phyloP scores from a whole-genome alignment of 495 filamentous ascomycete genomes.

The Xylaria flabelliformis region DNA sequence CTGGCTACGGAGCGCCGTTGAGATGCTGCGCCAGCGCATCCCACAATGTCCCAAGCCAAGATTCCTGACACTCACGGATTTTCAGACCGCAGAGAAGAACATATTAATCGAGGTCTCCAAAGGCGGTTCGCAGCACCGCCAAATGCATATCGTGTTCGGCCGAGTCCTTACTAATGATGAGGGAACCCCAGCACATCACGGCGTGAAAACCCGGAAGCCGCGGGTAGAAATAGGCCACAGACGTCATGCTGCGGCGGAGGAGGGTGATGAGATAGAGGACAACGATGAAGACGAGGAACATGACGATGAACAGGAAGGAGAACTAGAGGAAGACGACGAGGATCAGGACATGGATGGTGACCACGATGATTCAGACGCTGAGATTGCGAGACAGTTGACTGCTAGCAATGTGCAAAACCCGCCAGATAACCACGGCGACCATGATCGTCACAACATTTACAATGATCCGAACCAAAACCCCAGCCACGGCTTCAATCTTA shows the following conservation, averaged over 20 bases:
- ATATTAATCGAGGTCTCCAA: slow-evolving; percentile 34
- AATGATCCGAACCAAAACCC: neutral
- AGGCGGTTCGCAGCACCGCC: slow-evolving; percentile 20
- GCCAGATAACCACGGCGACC: neutral
- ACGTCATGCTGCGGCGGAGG: neutral
- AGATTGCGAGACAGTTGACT: slow-evolving; percentile 27
- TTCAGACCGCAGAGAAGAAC: slow-evolving; percentile 41
- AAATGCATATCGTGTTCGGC: slow-evolving; percentile 25
- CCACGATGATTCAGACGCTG: slow-evolving; percentile 20
- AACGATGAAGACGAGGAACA: neutral
- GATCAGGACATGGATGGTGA: slow-evolving; percentile 27
- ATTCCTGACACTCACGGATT: slow-evolving; percentile 39
- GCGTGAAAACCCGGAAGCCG: slow-evolving; percentile 12
- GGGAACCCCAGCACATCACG: slow-evolving; percentile 13
- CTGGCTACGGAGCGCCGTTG: slow-evolving; percentile 39
- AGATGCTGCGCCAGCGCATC: slow-evolving; percentile 38
- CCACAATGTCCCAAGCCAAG: slow-evolving; percentile 35
- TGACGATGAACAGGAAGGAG: neutral
- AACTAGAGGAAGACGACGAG: slow-evolving; percentile 4
- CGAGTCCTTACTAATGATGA: slow-evolving; percentile 16
- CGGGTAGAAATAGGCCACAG: neutral
- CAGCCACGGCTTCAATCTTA: neutral
- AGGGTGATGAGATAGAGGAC: slow-evolving; percentile 11
- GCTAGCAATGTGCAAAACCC: neutral
- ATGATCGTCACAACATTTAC: neutral